Conservation (phyloP, 2,329 filamentous ascomycete genomes). For the Dactylellina leptospora region DNA sequence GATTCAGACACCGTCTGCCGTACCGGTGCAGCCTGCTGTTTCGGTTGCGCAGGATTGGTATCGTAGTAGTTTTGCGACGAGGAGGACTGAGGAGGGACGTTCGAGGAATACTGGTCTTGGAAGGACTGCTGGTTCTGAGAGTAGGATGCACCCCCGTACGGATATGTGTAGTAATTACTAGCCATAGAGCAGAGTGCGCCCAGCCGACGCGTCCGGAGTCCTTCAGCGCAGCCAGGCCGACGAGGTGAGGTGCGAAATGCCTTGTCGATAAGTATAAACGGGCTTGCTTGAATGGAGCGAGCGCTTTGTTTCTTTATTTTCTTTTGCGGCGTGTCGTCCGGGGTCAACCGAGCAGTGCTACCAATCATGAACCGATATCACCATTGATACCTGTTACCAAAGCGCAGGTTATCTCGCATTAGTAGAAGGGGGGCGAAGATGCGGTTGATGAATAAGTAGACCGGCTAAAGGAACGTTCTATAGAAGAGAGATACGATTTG, state of each 20-base stretch:
- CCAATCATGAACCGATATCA: no score
- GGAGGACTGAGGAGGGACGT: neutral
- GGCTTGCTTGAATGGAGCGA: neutral
- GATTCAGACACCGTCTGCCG: slow-evolving; percentile 6
- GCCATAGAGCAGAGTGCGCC: slow-evolving; percentile 21
- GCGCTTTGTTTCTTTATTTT: slow-evolving; percentile 9
- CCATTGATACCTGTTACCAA: no score
- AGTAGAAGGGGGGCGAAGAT: no score
- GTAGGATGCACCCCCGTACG: slow-evolving; percentile 24
- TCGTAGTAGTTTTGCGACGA: slow-evolving; percentile 26
- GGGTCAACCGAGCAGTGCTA: no score
- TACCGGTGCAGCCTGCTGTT: neutral
- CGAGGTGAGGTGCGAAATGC: neutral
- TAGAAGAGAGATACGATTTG: no score
- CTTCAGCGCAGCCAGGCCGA: neutral
- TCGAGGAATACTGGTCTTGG: slow-evolving; percentile 29
- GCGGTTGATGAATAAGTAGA: no score
- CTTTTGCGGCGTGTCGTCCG: neutral
- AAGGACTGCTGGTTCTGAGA: slow-evolving; percentile 31
- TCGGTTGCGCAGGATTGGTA: neutral
- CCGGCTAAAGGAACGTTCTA: no score
- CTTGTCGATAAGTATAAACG: neutral
- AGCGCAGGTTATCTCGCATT: no score
- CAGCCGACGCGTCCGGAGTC: slow-evolving; percentile 17
- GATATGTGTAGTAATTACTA: slow-evolving; percentile 37